Evolutionary conservation across 768 basidiomycete species (phyloP), one percentile per base, ranked within the genome.

Genomic region (Trametes gibbosa): DNA sequence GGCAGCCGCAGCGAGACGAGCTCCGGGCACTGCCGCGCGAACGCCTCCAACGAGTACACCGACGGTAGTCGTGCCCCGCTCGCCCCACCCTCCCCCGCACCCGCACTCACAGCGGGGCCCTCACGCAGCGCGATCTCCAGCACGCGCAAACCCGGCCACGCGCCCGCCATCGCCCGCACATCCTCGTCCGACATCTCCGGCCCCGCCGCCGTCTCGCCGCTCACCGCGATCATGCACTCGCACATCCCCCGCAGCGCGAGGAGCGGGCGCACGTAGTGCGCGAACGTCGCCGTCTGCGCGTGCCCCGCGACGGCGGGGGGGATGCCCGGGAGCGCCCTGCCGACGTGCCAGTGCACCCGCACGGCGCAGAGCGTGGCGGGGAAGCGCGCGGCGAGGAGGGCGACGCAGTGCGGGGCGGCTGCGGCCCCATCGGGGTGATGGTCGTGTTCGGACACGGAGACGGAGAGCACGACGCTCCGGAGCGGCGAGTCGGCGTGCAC

Each of bases 151-250:
- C 29, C n/a, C 5, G 59, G 59, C 59, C 59, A 61, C 5, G 53
- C 53, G 4, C 27, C 48, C 50, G 59, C 59, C 53, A 61, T 55
- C 41, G 42, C 50, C 21, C 29, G 41, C 42, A 56, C 49, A 42
- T 56, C 59, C 35, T 41, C 53, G 19, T 61, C 53, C 6, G 29
- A 5, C 53, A 61, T 50, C 9, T n/a, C n/a, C n/a, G n/a, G n/a
- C n/a, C n/a, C 19, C 10, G 46, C n/a, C 21, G 53, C 35, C 16
- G 45, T 25, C 12, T 42, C 10, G 54, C 51, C 59, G 5, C 47
- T 48, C 34, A 61, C 10, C 12, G 29, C 23, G 42, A 61, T 5
- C 12, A 35, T 32, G 43, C 53, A 55, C 14, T 40, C 25, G 42
- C 47, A 42, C 24, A 56, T n/a, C 16, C 21, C 34, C 2, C 53